A percentile compares a stretch with the other conserved stretches of the same genome.
Evolutionary conservation across 2,329 filamentous ascomycete species (phyloP).

Genomic region (Coniochaeta prunicola): DNA sequence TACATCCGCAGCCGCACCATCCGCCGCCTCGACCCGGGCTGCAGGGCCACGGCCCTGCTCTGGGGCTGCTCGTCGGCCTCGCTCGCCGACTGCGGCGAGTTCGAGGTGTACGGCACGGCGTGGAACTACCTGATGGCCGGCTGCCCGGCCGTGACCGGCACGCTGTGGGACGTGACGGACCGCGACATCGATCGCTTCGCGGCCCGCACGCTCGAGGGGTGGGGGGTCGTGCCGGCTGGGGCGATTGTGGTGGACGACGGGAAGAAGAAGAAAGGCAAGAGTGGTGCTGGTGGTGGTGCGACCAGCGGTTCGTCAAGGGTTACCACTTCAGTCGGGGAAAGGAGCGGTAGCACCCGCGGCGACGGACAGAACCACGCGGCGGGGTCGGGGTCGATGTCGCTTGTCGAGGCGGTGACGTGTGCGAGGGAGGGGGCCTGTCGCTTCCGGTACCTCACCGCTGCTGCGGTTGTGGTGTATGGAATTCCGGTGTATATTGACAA

Average conservation of each 20-base stretch:
- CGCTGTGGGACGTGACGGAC: constrained; percentile 96
- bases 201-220: constrained; percentile 69
- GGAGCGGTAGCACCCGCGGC: constrained; percentile 8
- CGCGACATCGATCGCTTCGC: constrained; percentile 95
- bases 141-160: constrained; percentile 79
- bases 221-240: constrained; percentile 62
- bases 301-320: constrained; percentile 12
- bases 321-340: constrained; percentile 14
- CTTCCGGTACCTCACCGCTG: constrained; percentile 86
- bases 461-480: constrained; percentile 89
- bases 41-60: constrained; percentile 70
- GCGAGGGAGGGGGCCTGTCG: constrained; percentile 72
- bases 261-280: constrained; percentile 18
- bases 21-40: constrained; percentile 62
- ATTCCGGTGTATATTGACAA: constrained; percentile 74
- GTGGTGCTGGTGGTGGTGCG: constrained; percentile 13
- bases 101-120: constrained; percentile 85
- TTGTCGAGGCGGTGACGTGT: constrained; percentile 75
- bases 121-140: constrained; percentile 89
- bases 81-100: constrained; percentile 73
- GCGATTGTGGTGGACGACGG: constrained; percentile 29
- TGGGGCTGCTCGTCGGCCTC: constrained; percentile 92
- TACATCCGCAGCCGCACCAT: constrained; percentile 85
- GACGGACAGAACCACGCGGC: background rate
- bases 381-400: constrained; percentile 28